Evolutionary conservation across 2,329 filamentous ascomycete species (phyloP), one percentile per base, ranked within the genome.

Genomic region (Macrophomina tecta): DNA sequence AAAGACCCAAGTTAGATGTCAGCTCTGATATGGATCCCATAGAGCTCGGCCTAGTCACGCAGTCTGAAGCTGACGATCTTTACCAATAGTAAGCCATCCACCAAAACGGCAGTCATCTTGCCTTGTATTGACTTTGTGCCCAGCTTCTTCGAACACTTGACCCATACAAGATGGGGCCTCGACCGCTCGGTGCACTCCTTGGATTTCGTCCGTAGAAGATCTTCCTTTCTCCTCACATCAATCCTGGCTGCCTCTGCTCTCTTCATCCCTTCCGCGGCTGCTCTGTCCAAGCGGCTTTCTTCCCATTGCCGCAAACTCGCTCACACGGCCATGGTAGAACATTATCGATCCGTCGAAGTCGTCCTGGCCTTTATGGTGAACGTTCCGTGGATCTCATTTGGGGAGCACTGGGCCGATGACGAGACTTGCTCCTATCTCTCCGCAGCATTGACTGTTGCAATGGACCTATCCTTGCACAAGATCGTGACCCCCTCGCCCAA

Each of bases 351-450:
- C 0, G 89, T 91, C 5, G 90, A 92, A 74, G 91, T 92, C 66
- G 87, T 92, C 0, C 79, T 92, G 1, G 90, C 88, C 0, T 92
- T 92, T 73, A 90, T 92, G 87, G 85, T 91, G 38, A 91, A 91
- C 68, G 85, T 92, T 6, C 90, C 90, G 0, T 92, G 90, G 90
- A 91, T 92, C 85, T 86, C 87, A 36, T 88, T 88, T 1, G 88
- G 88, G 2, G 68, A 85, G 67, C 87, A 90, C 72, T 89, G 87
- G 75, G 88, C 88, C 9, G 90, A 92, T 69, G 90, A 92, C 68
- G 90, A 91, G 71, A 91, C 90, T 0, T 91, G 89, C 67, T 85
- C 87, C 49, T 92, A 91, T 70, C 86, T 92, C 64, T 86, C 89
- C 1, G 88, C 90, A 79, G 90, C 90, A 1, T 80, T 90, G 9